phyloP scores from a whole-genome alignment of 495 filamentous ascomycete species.

The Podospora pseudoanserina region DNA sequence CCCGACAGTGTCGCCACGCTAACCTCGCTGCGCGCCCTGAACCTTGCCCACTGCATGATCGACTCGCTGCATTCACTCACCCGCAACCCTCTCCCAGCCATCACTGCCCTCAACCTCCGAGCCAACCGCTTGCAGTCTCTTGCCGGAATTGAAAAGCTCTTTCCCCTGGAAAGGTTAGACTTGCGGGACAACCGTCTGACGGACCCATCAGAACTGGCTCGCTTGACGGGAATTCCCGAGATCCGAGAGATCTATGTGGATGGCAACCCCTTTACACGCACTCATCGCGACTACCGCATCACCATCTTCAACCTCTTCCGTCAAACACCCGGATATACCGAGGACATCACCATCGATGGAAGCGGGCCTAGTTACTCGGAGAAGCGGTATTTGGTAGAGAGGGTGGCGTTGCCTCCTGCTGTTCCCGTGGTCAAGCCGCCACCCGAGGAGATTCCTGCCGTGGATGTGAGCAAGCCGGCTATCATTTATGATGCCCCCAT shows the following conservation, averaged over 20 bases:
- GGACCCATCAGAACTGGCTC: slow-evolving; percentile 85
- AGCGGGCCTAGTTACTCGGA: slow-evolving; percentile 77
- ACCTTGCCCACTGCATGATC: slow-evolving; percentile 96
- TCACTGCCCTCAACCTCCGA: slow-evolving; percentile 87
- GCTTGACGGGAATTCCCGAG: slow-evolving; percentile 85
- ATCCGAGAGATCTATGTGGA: slow-evolving; percentile 88
- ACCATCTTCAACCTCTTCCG: slow-evolving; percentile 96
- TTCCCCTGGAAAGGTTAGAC: slow-evolving; percentile 85
- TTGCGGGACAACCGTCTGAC: slow-evolving; percentile 86
- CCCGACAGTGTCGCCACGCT: slow-evolving; percentile 83
- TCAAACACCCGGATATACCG: slow-evolving; percentile 80
- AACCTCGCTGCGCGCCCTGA: slow-evolving; percentile 78
- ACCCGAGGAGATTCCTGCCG: slow-evolving; percentile 54
- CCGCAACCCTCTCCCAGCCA: slow-evolving; percentile 84
- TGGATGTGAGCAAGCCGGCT: slow-evolving; percentile 61
- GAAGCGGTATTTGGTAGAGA: slow-evolving; percentile 78
- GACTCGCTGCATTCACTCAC: slow-evolving; percentile 86
- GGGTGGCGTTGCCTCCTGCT: slow-evolving; percentile 66
- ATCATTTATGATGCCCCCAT: slow-evolving; percentile 48
- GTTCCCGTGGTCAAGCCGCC: slow-evolving; percentile 71
- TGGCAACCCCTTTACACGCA: slow-evolving; percentile 85
- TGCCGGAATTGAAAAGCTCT: slow-evolving; percentile 83
- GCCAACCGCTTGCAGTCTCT: slow-evolving; percentile 84
- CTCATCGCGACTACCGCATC: slow-evolving; percentile 78
- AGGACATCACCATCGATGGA: slow-evolving; percentile 86